Conservation (phyloP, 805 yeast species). For the Candida boidinii region DNA sequence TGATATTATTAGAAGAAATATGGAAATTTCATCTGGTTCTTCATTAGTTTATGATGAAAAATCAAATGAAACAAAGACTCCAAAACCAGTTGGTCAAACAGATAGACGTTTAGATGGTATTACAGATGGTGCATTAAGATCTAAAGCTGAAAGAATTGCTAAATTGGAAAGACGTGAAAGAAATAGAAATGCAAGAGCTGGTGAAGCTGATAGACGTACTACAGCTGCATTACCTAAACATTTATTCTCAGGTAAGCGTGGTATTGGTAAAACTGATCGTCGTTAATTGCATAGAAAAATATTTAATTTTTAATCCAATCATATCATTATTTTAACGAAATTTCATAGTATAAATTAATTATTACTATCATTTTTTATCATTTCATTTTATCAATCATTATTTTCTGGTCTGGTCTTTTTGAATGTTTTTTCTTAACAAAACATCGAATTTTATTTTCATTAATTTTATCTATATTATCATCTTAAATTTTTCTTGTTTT, state of each 20-base stretch:
- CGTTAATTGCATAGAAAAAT: slow-evolving; percentile 50
- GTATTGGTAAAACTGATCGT: slow-evolving; percentile 85
- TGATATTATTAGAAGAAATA: slow-evolving; percentile 63
- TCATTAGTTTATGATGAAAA: slow-evolving; percentile 30
- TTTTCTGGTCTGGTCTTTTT: too few relatives aligned
- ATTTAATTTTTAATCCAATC: too few relatives aligned
- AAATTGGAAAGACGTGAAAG: slow-evolving; percentile 91
- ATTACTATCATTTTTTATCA: too few relatives aligned
- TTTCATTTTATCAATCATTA: too few relatives aligned
- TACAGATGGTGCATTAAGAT: slow-evolving; percentile 67
- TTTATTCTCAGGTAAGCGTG: slow-evolving; percentile 93
- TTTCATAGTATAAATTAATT: too few relatives aligned
- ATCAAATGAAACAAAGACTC: slow-evolving; percentile 5
- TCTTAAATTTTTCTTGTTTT: too few relatives aligned
- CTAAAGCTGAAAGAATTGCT: slow-evolving; percentile 79
- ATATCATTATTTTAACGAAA: too few relatives aligned
- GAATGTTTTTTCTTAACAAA: too few relatives aligned
- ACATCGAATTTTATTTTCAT: too few relatives aligned
- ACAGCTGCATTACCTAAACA: slow-evolving; percentile 87
- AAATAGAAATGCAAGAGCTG: slow-evolving; percentile 84
- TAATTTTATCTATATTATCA: too few relatives aligned
- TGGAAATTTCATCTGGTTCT: slow-evolving; percentile 18
- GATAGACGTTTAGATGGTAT: slow-evolving; percentile 86
- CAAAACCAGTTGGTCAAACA: slow-evolving; percentile 49
- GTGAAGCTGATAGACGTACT: slow-evolving; percentile 92